Evolutionary conservation across 2,329 filamentous ascomycete genomes (phyloP), one percentile per base, ranked within the genome.

Genomic region (Arachnopeziza araneosa): DNA sequence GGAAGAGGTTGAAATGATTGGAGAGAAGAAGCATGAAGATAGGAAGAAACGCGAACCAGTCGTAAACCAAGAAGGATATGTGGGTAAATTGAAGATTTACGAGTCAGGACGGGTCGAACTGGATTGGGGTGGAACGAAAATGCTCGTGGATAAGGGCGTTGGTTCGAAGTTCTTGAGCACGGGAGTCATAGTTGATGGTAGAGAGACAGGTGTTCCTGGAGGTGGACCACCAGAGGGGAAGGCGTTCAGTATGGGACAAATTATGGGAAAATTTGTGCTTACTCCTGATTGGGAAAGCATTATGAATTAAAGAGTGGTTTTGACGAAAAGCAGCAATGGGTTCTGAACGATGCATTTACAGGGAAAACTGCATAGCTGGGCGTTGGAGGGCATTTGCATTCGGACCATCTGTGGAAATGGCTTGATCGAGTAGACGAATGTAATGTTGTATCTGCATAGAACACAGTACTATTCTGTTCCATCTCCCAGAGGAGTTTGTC

Each of bases 41-140:
- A 62, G 60, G n/a, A 60, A 54, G 49, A 50, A 59, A 21, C 59
- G 52, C 12, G 59, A 67, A 24, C 57, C 63, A 22, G 75, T 69
- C 24, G 64, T 70, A 9, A 59, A 64, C 19, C 77, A 81, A 57
- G 81, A 83, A 59, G 85, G 85, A n/a, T 80, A 78, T 69, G 76
- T 87, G 55, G 85, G 85, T 50, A 81, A 81, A 67, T 76, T 88
- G 56, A 77, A 82, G 58, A 81, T 88, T 52, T 81, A 83, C 61
- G 80, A 82, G 70, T 87, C 83, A 9, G 85, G 85, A 63, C 82
- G 80, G 61, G 80, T 85, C 1, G 83, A 86, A 71, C 74, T 88
- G 32, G 80, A 81, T 71, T 88, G 84, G 83, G 85, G 85, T 55
- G 84, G 84, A 24, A 79, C 78, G 62, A 76, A 74, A 44, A 75